Evolutionary conservation across 2,329 filamentous ascomycete species (phyloP), one percentile per base, ranked within the genome.

Genomic region (Geosmithia putterillii): DNA sequence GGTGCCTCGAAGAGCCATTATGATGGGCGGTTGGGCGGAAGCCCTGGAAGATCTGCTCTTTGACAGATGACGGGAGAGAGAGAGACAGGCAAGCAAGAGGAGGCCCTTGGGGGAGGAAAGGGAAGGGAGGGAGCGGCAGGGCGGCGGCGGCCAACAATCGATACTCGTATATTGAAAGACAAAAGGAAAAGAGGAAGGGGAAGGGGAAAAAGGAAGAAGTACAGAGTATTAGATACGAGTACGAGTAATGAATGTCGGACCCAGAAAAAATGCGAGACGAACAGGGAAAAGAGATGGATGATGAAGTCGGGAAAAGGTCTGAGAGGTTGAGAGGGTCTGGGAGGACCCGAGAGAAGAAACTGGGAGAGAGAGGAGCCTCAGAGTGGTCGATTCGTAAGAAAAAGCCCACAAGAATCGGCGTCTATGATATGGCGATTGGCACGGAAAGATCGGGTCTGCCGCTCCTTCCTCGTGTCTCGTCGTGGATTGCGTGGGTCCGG

Each of bases 1-100:
- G 32, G 54, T 42, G 48, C 56, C 54, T 44, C 47, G 48, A 23
- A 49, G 28, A 40, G 58, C 59, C 61, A 64, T 63, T 46, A 44
- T 47, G 45, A 44, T 20, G 41, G 19, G n/a, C 19, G 18, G 7
- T n/a, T n/a, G n/a, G 40, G 44, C n/a, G 36, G 19, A 46, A 15
- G 54, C 28, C 28, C 15, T 12, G 10, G 28, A 32, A 7, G 28
- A 32, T 4, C 23, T 25, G 10, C 28, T 32, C 28, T 32, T 14
- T 32, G 28, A 32, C 28, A 32, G 28, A 32, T 6, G 23, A 25
- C 23, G 53, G 41, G 49, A 50, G 43, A 57, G 46, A 41, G 47
- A 48, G 28, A 50, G 35, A 10, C 54, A 19, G 19, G 50, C 50
- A 17, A 56, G 18, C 9, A 44, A 18, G 22, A 35, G 47, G 37